phyloP scores from a whole-genome alignment of 495 filamentous ascomycete genomes.

The Aspergillus bertholletiae region DNA sequence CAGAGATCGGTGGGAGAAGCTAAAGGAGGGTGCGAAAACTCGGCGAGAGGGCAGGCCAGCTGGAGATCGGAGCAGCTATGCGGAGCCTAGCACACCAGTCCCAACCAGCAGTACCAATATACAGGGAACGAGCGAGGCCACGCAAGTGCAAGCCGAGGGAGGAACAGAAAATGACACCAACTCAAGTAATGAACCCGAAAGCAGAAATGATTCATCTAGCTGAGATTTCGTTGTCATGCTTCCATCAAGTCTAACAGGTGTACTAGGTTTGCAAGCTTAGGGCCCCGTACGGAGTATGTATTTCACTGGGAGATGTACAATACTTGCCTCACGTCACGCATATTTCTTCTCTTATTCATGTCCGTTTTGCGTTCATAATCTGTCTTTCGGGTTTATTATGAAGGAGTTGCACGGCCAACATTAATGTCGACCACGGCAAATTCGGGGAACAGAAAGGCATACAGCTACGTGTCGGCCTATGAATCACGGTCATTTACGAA shows the following conservation, averaged over 20 bases:
- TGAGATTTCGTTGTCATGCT: background rate
- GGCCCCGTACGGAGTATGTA: background rate
- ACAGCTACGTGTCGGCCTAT: background rate
- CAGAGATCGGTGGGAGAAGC: constrained; percentile 74
- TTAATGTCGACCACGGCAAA: background rate
- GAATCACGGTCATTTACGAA: background rate
- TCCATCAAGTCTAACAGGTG: background rate
- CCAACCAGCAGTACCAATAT: background rate
- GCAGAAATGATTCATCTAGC: background rate
- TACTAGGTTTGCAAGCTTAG: background rate
- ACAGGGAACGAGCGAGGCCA: background rate
- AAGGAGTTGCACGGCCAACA: background rate
- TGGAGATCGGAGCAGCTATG: background rate
- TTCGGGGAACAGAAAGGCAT: background rate
- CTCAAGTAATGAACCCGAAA: background rate
- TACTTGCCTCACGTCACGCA: background rate
- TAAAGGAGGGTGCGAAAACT: constrained; percentile 79
- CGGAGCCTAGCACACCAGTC: background rate
- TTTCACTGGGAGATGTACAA: background rate
- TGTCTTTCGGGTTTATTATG: background rate
- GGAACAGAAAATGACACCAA: constrained; percentile 4
- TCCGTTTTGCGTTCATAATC: background rate
- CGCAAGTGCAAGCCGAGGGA: background rate
- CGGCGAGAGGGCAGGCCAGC: constrained; percentile 20
- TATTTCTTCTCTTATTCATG: background rate